Evolutionary conservation across 148 eudicot genomes (phyloP).

Genomic region (Chenopodium album): DNA sequence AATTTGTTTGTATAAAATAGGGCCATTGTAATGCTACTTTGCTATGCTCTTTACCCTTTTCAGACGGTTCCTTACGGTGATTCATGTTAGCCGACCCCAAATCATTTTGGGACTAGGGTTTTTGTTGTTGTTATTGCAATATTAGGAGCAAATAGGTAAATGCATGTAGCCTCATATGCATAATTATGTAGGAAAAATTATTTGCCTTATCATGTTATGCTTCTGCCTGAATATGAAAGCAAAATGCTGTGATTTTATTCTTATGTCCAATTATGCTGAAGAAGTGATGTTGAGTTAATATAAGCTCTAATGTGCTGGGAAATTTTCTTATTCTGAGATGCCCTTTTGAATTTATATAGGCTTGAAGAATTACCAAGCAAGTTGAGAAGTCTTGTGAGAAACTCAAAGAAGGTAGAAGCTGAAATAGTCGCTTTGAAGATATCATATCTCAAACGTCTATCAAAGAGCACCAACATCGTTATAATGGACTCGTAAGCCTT

Average conservation of each 20-base stretch:
- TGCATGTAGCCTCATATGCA: no score
- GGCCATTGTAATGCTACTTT: background rate
- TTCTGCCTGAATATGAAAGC: background rate
- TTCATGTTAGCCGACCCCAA: no score
- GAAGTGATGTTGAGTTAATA: background rate
- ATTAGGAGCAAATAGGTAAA: no score
- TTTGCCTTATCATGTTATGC: background rate
- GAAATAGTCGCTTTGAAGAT: constrained; percentile 87
- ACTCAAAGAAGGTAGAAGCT: constrained; percentile 79
- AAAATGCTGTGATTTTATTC: background rate
- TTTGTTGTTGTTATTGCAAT: no score
- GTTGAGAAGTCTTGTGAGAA: constrained; percentile 61
- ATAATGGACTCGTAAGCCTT: constrained; percentile 88
- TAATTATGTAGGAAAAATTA: background rate
- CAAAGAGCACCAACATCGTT: constrained; percentile 74
- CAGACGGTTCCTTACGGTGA: no score
- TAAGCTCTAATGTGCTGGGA: background rate
- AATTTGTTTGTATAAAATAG: background rate
- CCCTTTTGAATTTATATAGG: constrained; percentile 34
- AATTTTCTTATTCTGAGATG: background rate
- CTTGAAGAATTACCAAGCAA: constrained; percentile 87
- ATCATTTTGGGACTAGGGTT: no score
- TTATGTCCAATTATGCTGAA: background rate
- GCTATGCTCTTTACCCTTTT: background rate
- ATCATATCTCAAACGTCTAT: constrained; percentile 75